phyloP scores from a whole-genome alignment of 225 moss, liverwort and hornwort species.

The Bryum argenteum region DNA sequence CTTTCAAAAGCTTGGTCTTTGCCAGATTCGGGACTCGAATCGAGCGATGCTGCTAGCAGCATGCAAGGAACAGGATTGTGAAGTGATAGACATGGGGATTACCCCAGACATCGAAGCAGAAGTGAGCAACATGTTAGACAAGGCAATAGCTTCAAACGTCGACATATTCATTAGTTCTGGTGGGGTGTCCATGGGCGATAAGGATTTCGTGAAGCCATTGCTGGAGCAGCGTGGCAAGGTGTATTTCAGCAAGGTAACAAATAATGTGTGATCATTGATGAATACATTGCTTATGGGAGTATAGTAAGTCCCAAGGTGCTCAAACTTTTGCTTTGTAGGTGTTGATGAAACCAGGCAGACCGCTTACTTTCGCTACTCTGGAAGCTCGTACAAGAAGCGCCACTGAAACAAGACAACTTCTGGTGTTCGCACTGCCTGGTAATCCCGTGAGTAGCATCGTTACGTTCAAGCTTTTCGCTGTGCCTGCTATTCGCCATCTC shows the following conservation, averaged over 20 bases:
- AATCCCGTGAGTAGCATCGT: slow-evolving; percentile 95
- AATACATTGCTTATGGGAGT: background rate
- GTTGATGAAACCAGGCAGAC: slow-evolving; percentile 93
- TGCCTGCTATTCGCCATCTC: slow-evolving; percentile 85
- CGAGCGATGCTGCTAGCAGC: slow-evolving; percentile 94
- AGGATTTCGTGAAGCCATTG: slow-evolving; percentile 90
- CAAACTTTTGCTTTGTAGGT: slow-evolving; percentile 48
- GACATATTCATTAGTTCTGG: slow-evolving; percentile 87
- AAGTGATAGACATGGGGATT: slow-evolving; percentile 82
- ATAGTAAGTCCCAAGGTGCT: too few species aligned
- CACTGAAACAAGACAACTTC: slow-evolving; percentile 46
- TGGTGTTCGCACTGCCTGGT: slow-evolving; percentile 92
- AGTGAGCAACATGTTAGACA: slow-evolving; percentile 62
- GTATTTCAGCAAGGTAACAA: slow-evolving; percentile 76
- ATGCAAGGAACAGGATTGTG: slow-evolving; percentile 68
- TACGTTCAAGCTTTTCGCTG: slow-evolving; percentile 82
- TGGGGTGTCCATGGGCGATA: slow-evolving; percentile 98
- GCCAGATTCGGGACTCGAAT: slow-evolving; percentile 96
- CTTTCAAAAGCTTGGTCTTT: too few species aligned
- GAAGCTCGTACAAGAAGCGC: slow-evolving; percentile 54
- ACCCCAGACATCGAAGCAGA: slow-evolving; percentile 64
- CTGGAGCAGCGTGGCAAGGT: slow-evolving; percentile 81
- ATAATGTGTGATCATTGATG: background rate
- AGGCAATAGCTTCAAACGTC: slow-evolving; percentile 66
- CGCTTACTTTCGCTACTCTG: slow-evolving; percentile 87